Percentiles rank a stretch among this genome's conserved stretches.
These are phyloP conservation scores for Pythium dissotocum DNA, from an alignment of 352 stramenopile genomes.

Conservation along the genomic window DNA sequence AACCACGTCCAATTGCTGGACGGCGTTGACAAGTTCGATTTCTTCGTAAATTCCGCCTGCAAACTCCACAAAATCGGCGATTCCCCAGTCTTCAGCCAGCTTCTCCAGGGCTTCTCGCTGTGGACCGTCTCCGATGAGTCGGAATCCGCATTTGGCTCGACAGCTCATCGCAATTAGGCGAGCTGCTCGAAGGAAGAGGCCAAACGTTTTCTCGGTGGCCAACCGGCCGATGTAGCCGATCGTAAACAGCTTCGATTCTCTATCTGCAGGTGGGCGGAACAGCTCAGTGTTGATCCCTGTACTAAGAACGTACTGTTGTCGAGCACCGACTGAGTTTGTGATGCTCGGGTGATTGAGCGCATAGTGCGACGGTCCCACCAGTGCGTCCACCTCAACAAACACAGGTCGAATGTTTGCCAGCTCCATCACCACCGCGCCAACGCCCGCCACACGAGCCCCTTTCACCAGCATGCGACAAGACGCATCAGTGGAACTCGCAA, in stretches of 20 bases:
- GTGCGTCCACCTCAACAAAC: constrained; percentile 38
- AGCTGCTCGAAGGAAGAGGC: constrained; percentile 37
- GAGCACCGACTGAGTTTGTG: constrained; percentile 23
- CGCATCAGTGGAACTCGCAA: constrained; percentile 42
- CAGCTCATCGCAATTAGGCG: constrained; percentile 32
- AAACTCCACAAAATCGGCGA: constrained; percentile 40
- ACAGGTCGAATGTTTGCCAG: constrained; percentile 49
- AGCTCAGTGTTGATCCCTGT: constrained; percentile 41
- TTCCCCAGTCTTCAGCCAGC: constrained; percentile 28
- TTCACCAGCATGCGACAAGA: constrained; percentile 39
- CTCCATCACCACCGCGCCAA: constrained; percentile 48
- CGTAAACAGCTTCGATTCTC: constrained; percentile 27
- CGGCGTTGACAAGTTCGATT: constrained; percentile 25
- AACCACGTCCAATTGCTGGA: constrained; percentile 45
- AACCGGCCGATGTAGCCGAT: constrained; percentile 54
- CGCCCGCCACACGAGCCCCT: constrained; percentile 37
- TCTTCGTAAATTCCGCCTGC: constrained; percentile 49
- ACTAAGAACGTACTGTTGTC: constrained; percentile 35
- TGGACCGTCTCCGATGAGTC: constrained; percentile 36
- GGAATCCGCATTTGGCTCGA: constrained; percentile 26
- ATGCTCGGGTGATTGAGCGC: constrained; percentile 48
- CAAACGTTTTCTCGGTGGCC: constrained; percentile 51
- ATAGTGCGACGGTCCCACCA: constrained; percentile 60
- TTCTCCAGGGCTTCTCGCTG: constrained; percentile 1
- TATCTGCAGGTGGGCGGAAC: constrained; percentile 34